Conservation (phyloP, 2,329 filamentous ascomycete species). For the Fusarium floridanum region DNA sequence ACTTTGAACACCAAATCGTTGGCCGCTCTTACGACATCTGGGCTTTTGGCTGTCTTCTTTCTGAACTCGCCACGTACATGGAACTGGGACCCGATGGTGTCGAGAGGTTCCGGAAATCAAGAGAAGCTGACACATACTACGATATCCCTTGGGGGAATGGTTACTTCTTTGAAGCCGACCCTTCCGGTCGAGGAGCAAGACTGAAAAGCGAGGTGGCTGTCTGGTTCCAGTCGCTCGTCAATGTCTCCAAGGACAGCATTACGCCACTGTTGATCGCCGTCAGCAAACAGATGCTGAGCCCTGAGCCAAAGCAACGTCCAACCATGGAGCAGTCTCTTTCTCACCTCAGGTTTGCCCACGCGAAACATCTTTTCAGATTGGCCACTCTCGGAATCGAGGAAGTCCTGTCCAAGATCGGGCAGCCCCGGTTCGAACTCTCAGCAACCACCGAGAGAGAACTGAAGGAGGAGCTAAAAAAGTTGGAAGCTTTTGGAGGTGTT, state of each 20-base stretch:
- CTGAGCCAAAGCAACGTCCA: neutral
- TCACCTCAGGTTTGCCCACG: neutral
- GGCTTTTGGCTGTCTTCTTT: neutral
- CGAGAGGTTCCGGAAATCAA: neutral
- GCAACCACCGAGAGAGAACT: neutral
- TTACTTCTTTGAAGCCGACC: neutral
- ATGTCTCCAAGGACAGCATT: neutral
- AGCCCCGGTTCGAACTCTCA: neutral
- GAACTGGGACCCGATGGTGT: neutral
- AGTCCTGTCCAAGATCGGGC: neutral
- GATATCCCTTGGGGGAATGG: neutral
- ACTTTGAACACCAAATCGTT: neutral
- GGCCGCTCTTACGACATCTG: neutral
- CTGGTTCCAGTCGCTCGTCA: neutral
- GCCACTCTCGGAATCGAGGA: neutral
- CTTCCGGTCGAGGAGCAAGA: neutral
- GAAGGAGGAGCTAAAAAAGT: neutral
- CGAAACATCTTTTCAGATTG: neutral
- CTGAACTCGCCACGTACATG: neutral
- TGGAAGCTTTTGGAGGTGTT: neutral
- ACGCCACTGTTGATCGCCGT: neutral
- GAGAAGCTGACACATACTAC: neutral
- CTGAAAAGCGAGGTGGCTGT: neutral
- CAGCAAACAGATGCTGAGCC: neutral
- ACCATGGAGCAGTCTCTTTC: neutral